Conservation (phyloP, 305 asterid species). For the Fraxinus paxiana region DNA sequence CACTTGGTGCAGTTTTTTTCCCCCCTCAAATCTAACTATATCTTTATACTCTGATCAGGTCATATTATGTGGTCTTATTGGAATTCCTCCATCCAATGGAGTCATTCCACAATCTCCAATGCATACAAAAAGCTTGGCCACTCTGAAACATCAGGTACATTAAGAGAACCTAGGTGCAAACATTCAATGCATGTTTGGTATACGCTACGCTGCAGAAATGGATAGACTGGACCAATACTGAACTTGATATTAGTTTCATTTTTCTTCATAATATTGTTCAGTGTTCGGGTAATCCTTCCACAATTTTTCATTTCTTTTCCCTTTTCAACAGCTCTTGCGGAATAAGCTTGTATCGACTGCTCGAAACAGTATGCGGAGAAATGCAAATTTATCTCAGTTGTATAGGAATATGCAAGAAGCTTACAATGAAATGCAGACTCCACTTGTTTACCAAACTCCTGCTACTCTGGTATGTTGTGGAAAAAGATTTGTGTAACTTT, state of each 20-base stretch:
- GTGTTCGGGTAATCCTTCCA: too few relatives aligned
- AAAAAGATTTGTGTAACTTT: neutral
- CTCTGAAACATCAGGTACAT: constrained; percentile 87
- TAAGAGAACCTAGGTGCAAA: neutral
- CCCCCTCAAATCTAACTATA: constrained; percentile 10
- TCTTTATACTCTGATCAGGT: constrained; percentile 40
- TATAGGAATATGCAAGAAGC: constrained; percentile 77
- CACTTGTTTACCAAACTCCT: constrained; percentile 75
- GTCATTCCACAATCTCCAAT: constrained; percentile 98
- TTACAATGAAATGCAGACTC: constrained; percentile 82
- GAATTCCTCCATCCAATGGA: constrained; percentile 97
- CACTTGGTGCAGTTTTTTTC: neutral
- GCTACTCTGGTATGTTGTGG: constrained; percentile 49
- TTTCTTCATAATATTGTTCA: neutral
- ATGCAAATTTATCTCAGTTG: constrained; percentile 72
- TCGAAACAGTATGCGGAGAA: constrained; percentile 52
- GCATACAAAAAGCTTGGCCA: constrained; percentile 95
- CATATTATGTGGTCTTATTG: constrained; percentile 83
- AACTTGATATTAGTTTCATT: neutral
- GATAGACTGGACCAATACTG: neutral
- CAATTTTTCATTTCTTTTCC: neutral
- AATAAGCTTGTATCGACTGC: constrained; percentile 85
- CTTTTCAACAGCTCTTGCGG: constrained; percentile 66
- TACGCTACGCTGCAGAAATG: neutral
- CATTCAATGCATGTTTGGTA: neutral